Conservation (phyloP, 768 basidiomycete genomes). For the Hygrocybe coccinea region DNA sequence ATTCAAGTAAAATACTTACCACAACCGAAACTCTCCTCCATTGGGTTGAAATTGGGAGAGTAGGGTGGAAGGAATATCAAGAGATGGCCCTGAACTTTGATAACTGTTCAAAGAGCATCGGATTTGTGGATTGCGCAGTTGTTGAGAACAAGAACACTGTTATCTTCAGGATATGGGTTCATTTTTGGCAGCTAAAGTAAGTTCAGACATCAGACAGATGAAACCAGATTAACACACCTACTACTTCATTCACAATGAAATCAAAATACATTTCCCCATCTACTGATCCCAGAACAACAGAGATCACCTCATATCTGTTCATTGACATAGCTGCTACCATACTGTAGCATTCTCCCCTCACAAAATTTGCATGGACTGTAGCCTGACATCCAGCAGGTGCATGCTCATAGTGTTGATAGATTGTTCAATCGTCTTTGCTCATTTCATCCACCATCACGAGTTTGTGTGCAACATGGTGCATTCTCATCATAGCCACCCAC, state of each 20-base stretch:
- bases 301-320: slow-evolving; percentile 22
- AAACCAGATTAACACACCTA: slow-evolving; percentile 8
- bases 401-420: slow-evolving; percentile 22
- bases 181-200: slow-evolving; percentile 18
- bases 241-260: slow-evolving; percentile 26
- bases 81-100: slow-evolving; percentile 17
- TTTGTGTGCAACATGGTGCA: slow-evolving; percentile 13
- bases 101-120: slow-evolving; percentile 15
- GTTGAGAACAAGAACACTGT: slow-evolving; percentile 27
- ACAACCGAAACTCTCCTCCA: too few relatives aligned
- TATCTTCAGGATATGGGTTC: slow-evolving; percentile 23
- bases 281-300: slow-evolving; percentile 26
- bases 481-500: slow-evolving; percentile 9
- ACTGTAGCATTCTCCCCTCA: too few relatives aligned
- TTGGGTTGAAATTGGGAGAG: slow-evolving; percentile 31
- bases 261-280: slow-evolving; percentile 26
- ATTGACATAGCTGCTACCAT: slow-evolving; percentile 20
- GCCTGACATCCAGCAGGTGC: slow-evolving; percentile 18
- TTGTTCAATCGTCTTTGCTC: slow-evolving; percentile 28
- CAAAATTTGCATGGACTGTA: slow-evolving; percentile 15
- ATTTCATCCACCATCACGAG: slow-evolving; percentile 28
- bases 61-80: slow-evolving; percentile 26
- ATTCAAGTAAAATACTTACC: too few relatives aligned
- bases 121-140: slow-evolving; percentile 30
- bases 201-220: neutral